These are phyloP conservation scores for Mycena citricolor DNA, from an alignment of 1,284 basidiomycete species.

Conservation along the genomic window DNA sequence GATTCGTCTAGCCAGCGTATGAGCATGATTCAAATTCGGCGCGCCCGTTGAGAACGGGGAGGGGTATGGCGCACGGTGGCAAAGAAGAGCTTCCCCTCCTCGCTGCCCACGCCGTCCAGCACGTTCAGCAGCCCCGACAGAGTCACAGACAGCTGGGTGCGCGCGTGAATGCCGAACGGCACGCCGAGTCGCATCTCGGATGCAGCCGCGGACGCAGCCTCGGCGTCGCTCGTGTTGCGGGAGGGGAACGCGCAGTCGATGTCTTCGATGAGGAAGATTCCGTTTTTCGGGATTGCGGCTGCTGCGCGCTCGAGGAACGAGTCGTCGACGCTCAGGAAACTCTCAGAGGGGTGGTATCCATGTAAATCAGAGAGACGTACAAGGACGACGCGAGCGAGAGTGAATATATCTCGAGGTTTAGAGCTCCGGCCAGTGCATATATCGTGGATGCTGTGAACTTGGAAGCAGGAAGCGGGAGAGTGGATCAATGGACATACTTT, in stretches of 20 bases:
- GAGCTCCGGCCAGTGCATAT: constrained; percentile 59
- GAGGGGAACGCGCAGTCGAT: constrained; percentile 55
- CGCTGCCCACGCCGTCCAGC: constrained; percentile 54
- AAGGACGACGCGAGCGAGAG: constrained; percentile 52
- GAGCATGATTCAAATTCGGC: not conserved
- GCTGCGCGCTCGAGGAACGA: constrained; percentile 42
- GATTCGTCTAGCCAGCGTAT: constrained; percentile 18
- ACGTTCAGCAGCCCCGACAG: constrained; percentile 54
- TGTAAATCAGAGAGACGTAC: constrained; percentile 34
- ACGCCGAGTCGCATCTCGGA: no score
- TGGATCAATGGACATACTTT: constrained; percentile 37
- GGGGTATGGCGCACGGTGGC: constrained; percentile 39
- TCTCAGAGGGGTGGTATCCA: no score
- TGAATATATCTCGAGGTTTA: constrained; percentile 58
- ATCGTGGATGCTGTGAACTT: constrained; percentile 52
- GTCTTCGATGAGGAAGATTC: constrained; percentile 53
- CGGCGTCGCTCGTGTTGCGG: constrained; percentile 37
- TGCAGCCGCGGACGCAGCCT: constrained; percentile 11
- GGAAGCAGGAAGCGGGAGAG: constrained; percentile 1
- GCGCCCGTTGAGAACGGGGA: not conserved
- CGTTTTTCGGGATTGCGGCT: constrained; percentile 45
- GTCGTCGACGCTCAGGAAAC: constrained; percentile 45
- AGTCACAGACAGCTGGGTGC: constrained; percentile 38
- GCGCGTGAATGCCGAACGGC: not conserved
- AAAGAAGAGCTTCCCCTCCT: constrained; percentile 56